phyloP scores from a whole-genome alignment of 768 basidiomycete species.

The Agaricus bisporus region DNA sequence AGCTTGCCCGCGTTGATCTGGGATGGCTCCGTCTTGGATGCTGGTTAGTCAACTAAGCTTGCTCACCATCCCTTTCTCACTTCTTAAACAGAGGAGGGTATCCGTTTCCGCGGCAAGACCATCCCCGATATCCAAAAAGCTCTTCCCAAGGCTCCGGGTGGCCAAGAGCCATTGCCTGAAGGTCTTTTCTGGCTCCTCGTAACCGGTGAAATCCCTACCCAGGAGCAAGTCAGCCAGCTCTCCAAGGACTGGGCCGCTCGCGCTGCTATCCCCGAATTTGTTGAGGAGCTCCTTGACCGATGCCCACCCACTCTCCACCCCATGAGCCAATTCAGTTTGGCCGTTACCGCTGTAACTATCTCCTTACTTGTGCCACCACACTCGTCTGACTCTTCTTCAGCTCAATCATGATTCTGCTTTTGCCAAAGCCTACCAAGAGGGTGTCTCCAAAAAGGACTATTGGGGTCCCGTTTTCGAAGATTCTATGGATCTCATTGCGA shows the following conservation, averaged over 20 bases:
- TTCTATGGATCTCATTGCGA: slow-evolving; percentile 90
- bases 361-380: not conserved
- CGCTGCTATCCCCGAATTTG: slow-evolving; percentile 84
- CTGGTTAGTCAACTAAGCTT: slow-evolving; percentile 43
- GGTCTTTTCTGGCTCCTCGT: slow-evolving; percentile 93
- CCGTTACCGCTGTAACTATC: slow-evolving; percentile 78
- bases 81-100: slow-evolving; percentile 75
- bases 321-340: slow-evolving; percentile 97
- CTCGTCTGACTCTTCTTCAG: slow-evolving; percentile 26
- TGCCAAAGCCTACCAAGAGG: slow-evolving; percentile 89
- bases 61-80: not conserved
- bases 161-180: slow-evolving; percentile 88
- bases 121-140: slow-evolving; percentile 85
- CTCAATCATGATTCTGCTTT: slow-evolving; percentile 95
- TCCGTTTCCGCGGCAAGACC: slow-evolving; percentile 95
- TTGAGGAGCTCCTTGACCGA: slow-evolving; percentile 94
- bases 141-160: slow-evolving; percentile 86
- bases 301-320: slow-evolving; percentile 93
- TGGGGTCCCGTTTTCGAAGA: slow-evolving; percentile 94
- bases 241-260: slow-evolving; percentile 95
- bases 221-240: slow-evolving; percentile 80
- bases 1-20: slow-evolving; percentile 92
- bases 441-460: slow-evolving; percentile 92
- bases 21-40: slow-evolving; percentile 97
- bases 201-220: slow-evolving; percentile 91